Base-by-base conservation (phyloP, 441 rosid genomes). In the Sinapis alba region DNA sequence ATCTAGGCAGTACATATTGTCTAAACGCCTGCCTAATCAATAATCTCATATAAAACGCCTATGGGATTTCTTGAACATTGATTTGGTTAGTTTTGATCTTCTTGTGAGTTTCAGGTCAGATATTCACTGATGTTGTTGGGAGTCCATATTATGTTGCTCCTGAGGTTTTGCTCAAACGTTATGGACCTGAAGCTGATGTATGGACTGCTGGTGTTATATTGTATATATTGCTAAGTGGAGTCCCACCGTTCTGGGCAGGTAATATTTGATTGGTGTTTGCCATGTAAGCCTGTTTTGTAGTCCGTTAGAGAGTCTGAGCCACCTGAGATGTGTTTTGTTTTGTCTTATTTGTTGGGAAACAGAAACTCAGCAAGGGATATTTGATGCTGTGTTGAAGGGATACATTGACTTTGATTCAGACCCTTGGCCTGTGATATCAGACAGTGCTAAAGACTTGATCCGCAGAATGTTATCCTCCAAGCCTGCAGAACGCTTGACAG, bases 191-290 rank as follows among this genome's bases (percentile, higher is more conserved):
- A 75, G 98, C 98, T 51, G 98, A 94, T 76, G 98, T 94, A 6
- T 94, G 99, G 99, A 92, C 99, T 27, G 96, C 99, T 41, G 99
- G 99, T 63, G 98, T 94, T 80, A 94, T 94, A 73, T 41, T 94
- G 63, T 94, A 94, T 70, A 94, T 94, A 82, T 86, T 94, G 89
- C 87, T 94, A 16, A 90, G 98, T 50, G 98, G 98, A 6, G 97
- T 94, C 51, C 99, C 99, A 2, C 99, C 99, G 41, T 94, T 94
- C 74, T 94, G 99, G 98, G 99, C 99, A 79, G 99, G 99, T 94
- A 76, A 20, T n/a, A n/a, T n/a, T n/a, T n/a, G n/a, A n/a, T n/a
- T n/a, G n/a, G 13, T 62, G 15, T 56, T 13, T 10, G 59, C 24
- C 47, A 4, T 6, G 11, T 77, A 10, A 59, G 9, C 30, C 3